Conservation (phyloP, 2,329 filamentous ascomycete species). For the Metarhizium anisopliae region DNA sequence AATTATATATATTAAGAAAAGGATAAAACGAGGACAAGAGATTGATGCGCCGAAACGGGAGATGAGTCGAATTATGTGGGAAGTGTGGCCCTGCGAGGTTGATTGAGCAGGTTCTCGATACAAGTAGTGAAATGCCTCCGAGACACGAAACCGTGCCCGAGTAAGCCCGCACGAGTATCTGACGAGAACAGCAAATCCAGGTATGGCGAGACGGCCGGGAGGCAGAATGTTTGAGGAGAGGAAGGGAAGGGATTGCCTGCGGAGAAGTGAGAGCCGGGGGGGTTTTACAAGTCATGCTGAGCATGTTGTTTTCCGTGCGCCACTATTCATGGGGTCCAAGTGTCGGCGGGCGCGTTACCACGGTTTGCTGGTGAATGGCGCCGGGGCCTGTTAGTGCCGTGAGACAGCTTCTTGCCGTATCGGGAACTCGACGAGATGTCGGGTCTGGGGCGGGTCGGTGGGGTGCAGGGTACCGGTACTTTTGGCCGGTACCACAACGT, state of each 20-base stretch:
- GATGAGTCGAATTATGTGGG: neutral
- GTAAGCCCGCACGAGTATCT: no score
- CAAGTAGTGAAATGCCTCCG: neutral
- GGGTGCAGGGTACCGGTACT: neutral
- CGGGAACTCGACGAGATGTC: neutral
- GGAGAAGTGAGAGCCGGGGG: neutral
- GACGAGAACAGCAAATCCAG: no score
- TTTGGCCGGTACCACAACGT: neutral
- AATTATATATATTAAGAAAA: neutral
- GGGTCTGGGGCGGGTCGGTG: no score
- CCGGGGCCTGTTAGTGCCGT: neutral
- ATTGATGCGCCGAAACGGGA: neutral
- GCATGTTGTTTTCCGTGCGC: neutral
- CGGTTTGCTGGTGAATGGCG: neutral
- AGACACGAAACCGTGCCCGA: neutral
- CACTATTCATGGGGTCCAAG: neutral
- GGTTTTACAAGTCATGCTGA: neutral
- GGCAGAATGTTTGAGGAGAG: neutral
- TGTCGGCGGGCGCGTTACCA: neutral
- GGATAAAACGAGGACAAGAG: neutral
- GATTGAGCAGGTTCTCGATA: slow-evolving; percentile 3
- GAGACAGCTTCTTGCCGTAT: neutral
- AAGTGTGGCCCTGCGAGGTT: neutral
- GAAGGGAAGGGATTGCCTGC: neutral
- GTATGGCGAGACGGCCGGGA: neutral